Conservation (phyloP, 306 rosid species). For the Astragalus membranaceus region DNA sequence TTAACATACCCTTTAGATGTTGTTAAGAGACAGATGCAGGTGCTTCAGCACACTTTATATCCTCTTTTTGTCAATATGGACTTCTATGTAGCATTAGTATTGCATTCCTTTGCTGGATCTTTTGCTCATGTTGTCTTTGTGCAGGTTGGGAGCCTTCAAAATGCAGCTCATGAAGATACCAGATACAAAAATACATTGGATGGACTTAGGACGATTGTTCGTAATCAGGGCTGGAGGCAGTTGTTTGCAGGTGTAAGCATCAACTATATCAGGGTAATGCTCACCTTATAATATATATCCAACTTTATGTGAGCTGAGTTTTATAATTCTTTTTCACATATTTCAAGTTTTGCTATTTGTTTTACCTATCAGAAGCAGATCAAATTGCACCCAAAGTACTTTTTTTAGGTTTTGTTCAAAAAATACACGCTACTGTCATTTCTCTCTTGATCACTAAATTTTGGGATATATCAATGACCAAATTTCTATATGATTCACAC, state of each 20-base stretch:
- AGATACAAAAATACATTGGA: conserved; percentile 58
- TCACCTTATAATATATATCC: conserved; percentile 7
- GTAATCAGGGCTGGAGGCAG: conserved; percentile 82
- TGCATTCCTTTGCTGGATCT: conserved; percentile 1
- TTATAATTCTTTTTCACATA: conserved; percentile 1
- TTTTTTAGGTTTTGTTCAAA: not conserved
- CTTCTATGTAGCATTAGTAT: not conserved
- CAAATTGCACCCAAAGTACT: not conserved
- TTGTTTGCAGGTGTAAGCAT: conserved; percentile 93
- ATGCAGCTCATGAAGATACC: conserved; percentile 40
- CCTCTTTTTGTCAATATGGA: not conserved
- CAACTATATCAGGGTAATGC: conserved; percentile 82
- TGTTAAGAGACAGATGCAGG: conserved; percentile 99
- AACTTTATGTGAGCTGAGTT: not conserved
- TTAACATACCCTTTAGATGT: conserved; percentile 93
- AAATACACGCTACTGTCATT: not conserved
- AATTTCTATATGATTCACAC: not conserved
- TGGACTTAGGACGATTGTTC: conserved; percentile 55
- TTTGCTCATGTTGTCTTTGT: conserved; percentile 13
- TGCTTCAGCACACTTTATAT: conserved; percentile 12
- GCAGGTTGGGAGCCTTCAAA: conserved; percentile 66
- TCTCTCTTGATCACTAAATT: not conserved
- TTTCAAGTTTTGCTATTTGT: not conserved
- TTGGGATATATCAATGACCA: not conserved
- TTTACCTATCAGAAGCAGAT: not conserved